phyloP scores from a whole-genome alignment of 2,329 filamentous ascomycete genomes.

The Rhynchosporium secalis region DNA sequence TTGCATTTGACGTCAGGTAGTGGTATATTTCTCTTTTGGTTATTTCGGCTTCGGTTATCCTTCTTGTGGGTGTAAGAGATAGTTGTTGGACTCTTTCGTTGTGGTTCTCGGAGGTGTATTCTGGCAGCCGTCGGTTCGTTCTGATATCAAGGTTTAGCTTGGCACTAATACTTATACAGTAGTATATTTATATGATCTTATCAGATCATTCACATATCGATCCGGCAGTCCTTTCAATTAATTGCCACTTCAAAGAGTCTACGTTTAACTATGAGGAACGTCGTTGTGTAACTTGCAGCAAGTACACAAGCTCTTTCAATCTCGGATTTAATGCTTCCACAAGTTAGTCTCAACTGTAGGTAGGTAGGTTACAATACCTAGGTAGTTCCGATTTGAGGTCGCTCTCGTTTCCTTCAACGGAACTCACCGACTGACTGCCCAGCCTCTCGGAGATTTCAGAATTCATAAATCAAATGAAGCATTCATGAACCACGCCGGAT shows the following conservation, averaged over 20 bases:
- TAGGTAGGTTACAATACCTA: no score
- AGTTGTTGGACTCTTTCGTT: neutral
- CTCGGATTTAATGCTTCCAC: no score
- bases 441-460: neutral
- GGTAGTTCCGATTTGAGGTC: no score
- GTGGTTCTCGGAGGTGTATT: neutral
- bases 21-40: no score
- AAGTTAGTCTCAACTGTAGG: no score
- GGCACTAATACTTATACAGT: neutral
- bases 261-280: no score
- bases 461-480: neutral
- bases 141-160: neutral
- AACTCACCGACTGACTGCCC: neutral
- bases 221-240: no score
- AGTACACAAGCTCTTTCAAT: no score
- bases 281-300: no score
- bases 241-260: neutral
- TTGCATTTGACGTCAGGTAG: neutral
- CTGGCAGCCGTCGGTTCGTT: neutral
- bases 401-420: neutral
- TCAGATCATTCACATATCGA: constrained; percentile 2
- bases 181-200: neutral
- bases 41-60: no score
- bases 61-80: neutral
- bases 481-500: neutral